These are phyloP conservation scores for Fusarium duplospermum DNA, from an alignment of 2,329 filamentous ascomycete species.

Conservation along the genomic window DNA sequence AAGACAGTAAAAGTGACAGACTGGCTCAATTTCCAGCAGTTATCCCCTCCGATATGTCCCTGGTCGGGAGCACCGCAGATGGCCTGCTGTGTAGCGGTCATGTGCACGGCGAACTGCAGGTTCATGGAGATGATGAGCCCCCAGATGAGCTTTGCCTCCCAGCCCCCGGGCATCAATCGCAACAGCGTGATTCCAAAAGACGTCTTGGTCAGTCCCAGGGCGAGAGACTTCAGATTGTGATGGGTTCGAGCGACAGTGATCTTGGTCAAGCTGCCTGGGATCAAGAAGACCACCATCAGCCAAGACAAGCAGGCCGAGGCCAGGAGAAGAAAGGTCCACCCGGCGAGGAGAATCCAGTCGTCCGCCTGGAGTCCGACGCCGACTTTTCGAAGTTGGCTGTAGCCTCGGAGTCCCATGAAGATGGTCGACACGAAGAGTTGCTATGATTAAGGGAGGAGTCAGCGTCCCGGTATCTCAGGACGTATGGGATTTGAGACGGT, in stretches of 20 bases:
- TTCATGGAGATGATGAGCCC: not conserved
- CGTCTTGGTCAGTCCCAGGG: not conserved
- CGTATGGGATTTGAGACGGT: not conserved
- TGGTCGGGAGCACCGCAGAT: not conserved
- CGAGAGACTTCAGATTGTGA: not conserved
- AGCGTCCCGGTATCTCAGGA: not conserved
- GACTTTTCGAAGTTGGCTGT: not conserved
- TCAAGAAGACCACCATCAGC: not conserved
- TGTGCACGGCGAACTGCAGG: not conserved
- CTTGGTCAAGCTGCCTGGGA: not conserved
- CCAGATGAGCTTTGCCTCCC: not conserved
- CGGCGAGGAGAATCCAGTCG: not conserved
- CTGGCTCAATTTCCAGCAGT: not conserved
- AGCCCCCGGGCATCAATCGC: not conserved
- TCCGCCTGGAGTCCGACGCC: not conserved
- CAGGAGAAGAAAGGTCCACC: not conserved
- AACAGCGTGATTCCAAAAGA: not conserved
- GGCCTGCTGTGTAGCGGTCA: not conserved
- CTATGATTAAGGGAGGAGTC: not conserved
- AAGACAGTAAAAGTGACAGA: not conserved
- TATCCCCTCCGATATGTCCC: not conserved
- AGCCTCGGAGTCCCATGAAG: not conserved
- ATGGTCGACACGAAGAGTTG: not conserved
- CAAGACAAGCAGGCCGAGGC: not conserved
- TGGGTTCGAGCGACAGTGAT: not conserved